phyloP scores from a whole-genome alignment of 1,284 basidiomycete genomes.

The Cryptococcus sp. region DNA sequence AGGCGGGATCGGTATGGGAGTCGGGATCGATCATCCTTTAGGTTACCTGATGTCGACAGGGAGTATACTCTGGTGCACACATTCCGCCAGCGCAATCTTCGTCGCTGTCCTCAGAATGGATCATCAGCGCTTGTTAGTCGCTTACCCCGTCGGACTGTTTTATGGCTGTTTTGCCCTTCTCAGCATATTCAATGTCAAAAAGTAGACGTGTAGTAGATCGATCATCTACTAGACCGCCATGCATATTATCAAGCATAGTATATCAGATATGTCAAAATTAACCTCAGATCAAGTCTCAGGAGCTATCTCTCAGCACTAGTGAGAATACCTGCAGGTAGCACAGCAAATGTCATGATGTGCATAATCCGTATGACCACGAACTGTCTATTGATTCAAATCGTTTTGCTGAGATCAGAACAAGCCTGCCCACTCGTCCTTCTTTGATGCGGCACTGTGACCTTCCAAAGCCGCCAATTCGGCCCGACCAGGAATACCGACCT shows the following conservation, averaged over 20 bases:
- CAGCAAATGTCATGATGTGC: background rate
- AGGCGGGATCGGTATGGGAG: slow-evolving; percentile 81
- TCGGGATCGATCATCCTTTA: slow-evolving; percentile 78
- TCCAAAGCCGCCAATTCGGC: slow-evolving; percentile 27
- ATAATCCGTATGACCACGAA: background rate
- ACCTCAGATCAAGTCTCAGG: too few relatives aligned
- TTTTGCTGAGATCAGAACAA: slow-evolving; percentile 26
- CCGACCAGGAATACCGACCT: slow-evolving; percentile 28
- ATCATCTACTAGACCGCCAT: background rate
- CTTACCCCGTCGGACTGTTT: slow-evolving; percentile 86
- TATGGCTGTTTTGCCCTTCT: slow-evolving; percentile 90
- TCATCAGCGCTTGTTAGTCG: slow-evolving; percentile 86
- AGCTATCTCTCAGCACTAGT: too few relatives aligned
- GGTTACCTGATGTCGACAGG: slow-evolving; percentile 79
- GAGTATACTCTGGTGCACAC: slow-evolving; percentile 92
- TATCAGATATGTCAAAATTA: too few relatives aligned
- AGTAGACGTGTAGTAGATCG: slow-evolving; percentile 15
- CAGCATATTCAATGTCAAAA: slow-evolving; percentile 58
- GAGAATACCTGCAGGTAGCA: background rate
- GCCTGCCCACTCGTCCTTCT: slow-evolving; percentile 49
- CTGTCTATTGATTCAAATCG: background rate
- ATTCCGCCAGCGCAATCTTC: slow-evolving; percentile 90
- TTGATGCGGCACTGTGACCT: slow-evolving; percentile 14
- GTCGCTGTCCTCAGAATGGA: slow-evolving; percentile 91
- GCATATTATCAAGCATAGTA: too few relatives aligned